Percentiles rank a stretch among this genome's conserved stretches.
phyloP scores from a whole-genome alignment of 805 yeast genomes.

The Myxozyma vanderwaltii region DNA sequence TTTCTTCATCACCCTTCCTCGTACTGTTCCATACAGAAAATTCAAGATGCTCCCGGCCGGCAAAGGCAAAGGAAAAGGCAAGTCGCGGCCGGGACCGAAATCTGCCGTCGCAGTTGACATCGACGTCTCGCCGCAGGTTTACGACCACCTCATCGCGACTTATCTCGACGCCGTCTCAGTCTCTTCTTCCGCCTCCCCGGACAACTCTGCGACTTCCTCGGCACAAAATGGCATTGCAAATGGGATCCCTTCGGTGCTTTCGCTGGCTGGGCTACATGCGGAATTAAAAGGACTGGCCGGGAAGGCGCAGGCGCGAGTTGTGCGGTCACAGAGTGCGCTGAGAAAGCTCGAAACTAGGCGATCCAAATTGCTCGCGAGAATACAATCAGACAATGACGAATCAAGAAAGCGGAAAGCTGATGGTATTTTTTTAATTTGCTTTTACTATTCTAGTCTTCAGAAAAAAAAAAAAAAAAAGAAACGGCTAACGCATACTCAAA shows the following conservation, averaged over 20 bases:
- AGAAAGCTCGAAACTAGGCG: slow-evolving; percentile 15
- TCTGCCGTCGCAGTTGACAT: background rate
- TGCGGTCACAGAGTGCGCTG: slow-evolving; percentile 13
- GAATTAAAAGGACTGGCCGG: slow-evolving; percentile 17
- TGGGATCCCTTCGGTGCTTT: slow-evolving; percentile 15
- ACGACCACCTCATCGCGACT: slow-evolving; percentile 16
- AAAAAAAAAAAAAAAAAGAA: too few relatives aligned
- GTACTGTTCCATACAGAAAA: too few relatives aligned
- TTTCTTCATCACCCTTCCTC: background rate
- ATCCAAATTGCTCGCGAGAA: background rate
- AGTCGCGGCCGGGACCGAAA: background rate
- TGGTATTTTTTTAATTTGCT: too few relatives aligned
- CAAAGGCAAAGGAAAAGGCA: slow-evolving; percentile 32
- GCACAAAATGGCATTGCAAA: background rate
- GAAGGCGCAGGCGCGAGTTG: slow-evolving; percentile 21
- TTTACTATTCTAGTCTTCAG: too few relatives aligned
- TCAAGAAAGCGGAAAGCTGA: background rate
- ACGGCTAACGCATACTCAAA: background rate
- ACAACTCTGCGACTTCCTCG: background rate
- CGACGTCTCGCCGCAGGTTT: slow-evolving; percentile 12
- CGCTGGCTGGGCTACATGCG: slow-evolving; percentile 13
- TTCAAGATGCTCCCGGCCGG: slow-evolving; percentile 16
- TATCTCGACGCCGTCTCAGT: background rate
- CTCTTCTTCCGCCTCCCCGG: slow-evolving; percentile 15
- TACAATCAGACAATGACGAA: slow-evolving; percentile 5